Conservation (phyloP, 116 monocot species). For the Trichopus zeylanicus region DNA sequence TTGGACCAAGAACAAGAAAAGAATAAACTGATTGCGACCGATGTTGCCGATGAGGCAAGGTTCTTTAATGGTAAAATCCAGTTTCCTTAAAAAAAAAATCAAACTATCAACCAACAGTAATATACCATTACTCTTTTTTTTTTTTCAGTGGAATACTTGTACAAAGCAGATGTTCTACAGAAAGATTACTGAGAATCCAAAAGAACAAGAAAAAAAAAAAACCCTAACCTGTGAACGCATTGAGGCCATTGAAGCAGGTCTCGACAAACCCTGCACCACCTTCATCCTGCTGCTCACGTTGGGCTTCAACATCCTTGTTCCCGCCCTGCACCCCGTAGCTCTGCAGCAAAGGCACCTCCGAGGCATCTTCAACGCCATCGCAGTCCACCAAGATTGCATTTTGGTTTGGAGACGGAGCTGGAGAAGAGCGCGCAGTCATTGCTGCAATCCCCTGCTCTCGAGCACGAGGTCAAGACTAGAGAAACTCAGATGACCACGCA, state of each 20-base stretch:
- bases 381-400: background rate
- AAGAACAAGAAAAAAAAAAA: background rate
- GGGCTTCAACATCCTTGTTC: background rate
- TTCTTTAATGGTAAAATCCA: too few species aligned
- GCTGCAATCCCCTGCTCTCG: background rate
- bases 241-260: slow-evolving; percentile 44
- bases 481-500: too few species aligned
- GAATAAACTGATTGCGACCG: too few species aligned
- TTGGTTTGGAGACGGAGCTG: background rate
- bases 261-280: slow-evolving; percentile 17
- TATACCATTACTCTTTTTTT: too few species aligned
- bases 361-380: background rate
- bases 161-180: background rate
- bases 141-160: too few species aligned
- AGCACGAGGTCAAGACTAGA: too few species aligned
- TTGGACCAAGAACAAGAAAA: too few species aligned
- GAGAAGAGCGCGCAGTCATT: background rate
- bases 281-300: background rate
- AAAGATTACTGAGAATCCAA: background rate
- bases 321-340: background rate
- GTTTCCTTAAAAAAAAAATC: too few species aligned
- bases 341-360: background rate
- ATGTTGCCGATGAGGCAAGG: too few species aligned
- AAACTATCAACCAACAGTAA: too few species aligned
- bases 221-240: slow-evolving; percentile 38